These are phyloP conservation scores for Penicillium sp. DNA, from an alignment of 2,329 filamentous ascomycete species.

Conservation along the genomic window DNA sequence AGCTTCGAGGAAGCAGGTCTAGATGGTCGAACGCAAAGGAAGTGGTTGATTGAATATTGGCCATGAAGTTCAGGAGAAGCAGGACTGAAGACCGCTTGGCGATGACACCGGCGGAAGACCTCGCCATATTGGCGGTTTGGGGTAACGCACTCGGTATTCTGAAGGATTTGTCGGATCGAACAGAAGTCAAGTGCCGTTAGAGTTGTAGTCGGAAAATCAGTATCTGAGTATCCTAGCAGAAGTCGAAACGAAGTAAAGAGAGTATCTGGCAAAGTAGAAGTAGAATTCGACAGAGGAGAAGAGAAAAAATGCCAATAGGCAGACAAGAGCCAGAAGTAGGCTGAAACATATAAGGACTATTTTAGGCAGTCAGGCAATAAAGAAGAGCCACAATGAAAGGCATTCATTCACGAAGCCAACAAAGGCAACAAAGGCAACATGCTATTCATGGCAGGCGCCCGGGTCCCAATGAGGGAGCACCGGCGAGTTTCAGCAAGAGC, in stretches of 20 bases:
- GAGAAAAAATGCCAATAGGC: constrained; percentile 2
- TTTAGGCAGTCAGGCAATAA: not conserved
- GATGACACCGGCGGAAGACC: constrained; percentile 4
- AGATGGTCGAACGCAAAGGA: constrained; percentile 14
- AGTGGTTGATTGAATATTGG: constrained; percentile 24
- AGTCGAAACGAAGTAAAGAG: not conserved
- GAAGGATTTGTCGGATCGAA: not conserved
- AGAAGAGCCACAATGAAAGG: not conserved
- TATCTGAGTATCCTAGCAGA: not conserved
- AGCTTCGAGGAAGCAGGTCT: constrained; percentile 26
- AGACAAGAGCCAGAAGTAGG: not conserved
- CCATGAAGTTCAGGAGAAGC: constrained; percentile 28
- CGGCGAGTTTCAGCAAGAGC: constrained; percentile 27
- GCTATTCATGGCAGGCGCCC: constrained; percentile 36
- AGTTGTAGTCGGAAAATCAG: not conserved
- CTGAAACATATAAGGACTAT: constrained; percentile 13
- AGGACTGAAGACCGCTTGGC: constrained; percentile 18
- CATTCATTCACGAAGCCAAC: constrained; percentile 13
- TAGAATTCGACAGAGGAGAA: not conserved
- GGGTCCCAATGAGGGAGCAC: constrained; percentile 29
- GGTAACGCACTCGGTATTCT: not conserved
- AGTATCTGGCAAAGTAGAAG: not conserved
- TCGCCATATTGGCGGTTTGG: constrained; percentile 21
- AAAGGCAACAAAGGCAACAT: constrained; percentile 5
- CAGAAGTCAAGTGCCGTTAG: not conserved